A percentile compares a stretch with the other conserved stretches of the same genome.
These are phyloP conservation scores for Omphalea diandra DNA, from an alignment of 441 rosid genomes.

Conservation along the genomic window DNA sequence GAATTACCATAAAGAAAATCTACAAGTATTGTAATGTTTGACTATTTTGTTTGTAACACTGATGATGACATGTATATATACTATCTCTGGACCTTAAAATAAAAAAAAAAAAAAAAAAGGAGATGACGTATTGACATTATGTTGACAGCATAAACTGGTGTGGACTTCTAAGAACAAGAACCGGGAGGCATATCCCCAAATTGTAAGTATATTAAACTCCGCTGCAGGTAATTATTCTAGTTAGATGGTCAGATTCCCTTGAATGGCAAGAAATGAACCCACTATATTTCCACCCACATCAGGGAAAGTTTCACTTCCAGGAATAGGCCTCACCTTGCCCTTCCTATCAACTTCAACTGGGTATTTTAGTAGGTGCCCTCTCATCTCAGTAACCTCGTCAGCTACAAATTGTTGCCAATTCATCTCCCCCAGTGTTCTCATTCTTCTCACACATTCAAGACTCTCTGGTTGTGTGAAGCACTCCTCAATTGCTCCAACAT, in stretches of 20 bases:
- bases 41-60: too few species aligned
- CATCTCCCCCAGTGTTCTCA: slow-evolving; percentile 55
- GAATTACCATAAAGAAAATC: neutral
- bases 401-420: slow-evolving; percentile 76
- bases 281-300: slow-evolving; percentile 85
- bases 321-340: slow-evolving; percentile 82
- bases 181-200: neutral
- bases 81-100: too few species aligned
- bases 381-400: slow-evolving; percentile 79
- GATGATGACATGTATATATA: too few species aligned
- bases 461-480: slow-evolving; percentile 68
- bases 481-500: slow-evolving; percentile 65
- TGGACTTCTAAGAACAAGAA: neutral
- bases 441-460: slow-evolving; percentile 73
- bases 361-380: slow-evolving; percentile 82
- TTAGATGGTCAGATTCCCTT: slow-evolving; percentile 89
- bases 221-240: neutral
- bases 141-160: too few species aligned
- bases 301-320: slow-evolving; percentile 69
- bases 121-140: too few species aligned
- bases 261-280: slow-evolving; percentile 88
- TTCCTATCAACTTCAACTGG: slow-evolving; percentile 80
- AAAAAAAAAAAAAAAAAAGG: too few species aligned
- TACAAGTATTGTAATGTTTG: neutral
- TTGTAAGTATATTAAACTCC: neutral